Evolutionary conservation across 2,329 filamentous ascomycete genomes (phyloP), one percentile per base, ranked within the genome.

Genomic region (Gremmenia infestans): DNA sequence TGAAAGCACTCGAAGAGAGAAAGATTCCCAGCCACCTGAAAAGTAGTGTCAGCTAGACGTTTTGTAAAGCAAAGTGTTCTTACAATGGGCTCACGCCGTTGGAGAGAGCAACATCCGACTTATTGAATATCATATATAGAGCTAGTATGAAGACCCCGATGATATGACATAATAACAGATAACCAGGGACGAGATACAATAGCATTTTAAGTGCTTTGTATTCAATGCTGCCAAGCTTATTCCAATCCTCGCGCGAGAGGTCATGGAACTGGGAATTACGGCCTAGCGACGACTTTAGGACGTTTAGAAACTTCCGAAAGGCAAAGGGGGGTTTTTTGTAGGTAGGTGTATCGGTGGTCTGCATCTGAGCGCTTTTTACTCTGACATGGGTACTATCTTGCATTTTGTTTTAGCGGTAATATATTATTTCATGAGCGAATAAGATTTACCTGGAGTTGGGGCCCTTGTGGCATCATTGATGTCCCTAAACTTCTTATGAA

Each of bases 1-100:
- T 86, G 70, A 87, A 87, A 0, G 83, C 83, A n/a, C 82, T 86
- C 2, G 82, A 77, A 1, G 81, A 81, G 53, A 85, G 82, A 71
- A 87, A 88, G 51, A 82, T 78, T 45, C 84, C 83, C 1, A 81
- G 75, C 83, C 84, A 87, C 43, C 56, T 57, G 9, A 36, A 35
- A 9, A n/a, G 14, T 8, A 40, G 15, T 40, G 28, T 32, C 9
- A 32, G 28, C 28, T 9, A 32, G 4, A 32, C 1, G 28, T 11
- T 12, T 32, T 32, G 9, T 9, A 32, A 40, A 40, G 37, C 37
- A 40, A 40, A 40, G n/a, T 32, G 45, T 15, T 4, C 28, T 25
- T 40, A 57, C 80, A 80, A 86, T 15, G 84, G 79, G 46, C 81
- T 80, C 54, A 83, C 73, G 12, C 78, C 80, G 63, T 86, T 85